These are phyloP conservation scores for Lipomyces sp. DNA, from an alignment of 805 yeast genomes.

Conservation along the genomic window DNA sequence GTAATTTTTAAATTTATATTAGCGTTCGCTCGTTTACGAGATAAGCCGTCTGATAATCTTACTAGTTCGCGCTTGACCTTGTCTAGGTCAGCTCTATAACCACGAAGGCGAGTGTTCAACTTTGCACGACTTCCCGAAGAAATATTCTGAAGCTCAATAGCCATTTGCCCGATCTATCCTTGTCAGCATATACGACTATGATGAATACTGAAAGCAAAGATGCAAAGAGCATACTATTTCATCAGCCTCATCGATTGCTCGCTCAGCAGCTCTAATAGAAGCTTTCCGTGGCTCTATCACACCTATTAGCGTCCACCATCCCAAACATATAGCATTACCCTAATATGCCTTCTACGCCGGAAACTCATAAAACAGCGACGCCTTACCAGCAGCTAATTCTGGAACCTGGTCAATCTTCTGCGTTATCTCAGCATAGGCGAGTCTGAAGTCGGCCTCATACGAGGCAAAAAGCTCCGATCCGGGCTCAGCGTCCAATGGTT, in stretches of 20 bases:
- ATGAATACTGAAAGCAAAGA: neutral
- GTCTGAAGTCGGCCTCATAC: constrained; percentile 73
- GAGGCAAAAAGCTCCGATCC: constrained; percentile 60
- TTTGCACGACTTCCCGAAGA: constrained; percentile 75
- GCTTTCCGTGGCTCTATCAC: constrained; percentile 55
- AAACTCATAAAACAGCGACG: constrained; percentile 11
- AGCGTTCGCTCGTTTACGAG: neutral
- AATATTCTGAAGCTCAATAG: constrained; percentile 79
- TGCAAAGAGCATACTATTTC: constrained; percentile 56
- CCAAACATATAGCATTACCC: neutral
- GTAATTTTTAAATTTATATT: neutral
- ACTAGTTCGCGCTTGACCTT: constrained; percentile 54
- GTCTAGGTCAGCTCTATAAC: constrained; percentile 64
- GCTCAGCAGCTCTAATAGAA: constrained; percentile 64
- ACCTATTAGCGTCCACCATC: constrained; percentile 7
- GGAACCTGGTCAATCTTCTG: constrained; percentile 64
- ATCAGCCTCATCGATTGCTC: constrained; percentile 75
- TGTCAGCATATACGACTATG: neutral
- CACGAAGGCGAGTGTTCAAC: constrained; percentile 76
- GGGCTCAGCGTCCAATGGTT: constrained; percentile 31
- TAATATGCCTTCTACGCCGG: neutral
- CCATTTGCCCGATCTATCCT: constrained; percentile 73
- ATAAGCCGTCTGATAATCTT: neutral
- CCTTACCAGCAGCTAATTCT: constrained; percentile 51
- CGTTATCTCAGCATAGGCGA: constrained; percentile 70